Conservation (phyloP, 495 filamentous ascomycete genomes). For the Melanomma pulvis-pyrius region DNA sequence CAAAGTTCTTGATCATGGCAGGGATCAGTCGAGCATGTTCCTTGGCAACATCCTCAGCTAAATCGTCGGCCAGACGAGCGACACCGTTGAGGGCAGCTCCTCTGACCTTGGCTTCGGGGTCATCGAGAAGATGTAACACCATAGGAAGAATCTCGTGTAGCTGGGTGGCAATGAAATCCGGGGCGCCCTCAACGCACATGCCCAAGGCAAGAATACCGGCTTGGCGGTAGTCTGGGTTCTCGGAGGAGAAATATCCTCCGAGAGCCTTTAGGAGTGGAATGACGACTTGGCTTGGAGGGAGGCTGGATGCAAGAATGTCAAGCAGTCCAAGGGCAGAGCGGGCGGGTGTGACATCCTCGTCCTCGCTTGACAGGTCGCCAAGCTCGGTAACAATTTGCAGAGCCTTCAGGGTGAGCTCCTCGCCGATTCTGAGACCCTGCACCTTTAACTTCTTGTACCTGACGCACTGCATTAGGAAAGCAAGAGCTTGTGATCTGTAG, state of each 20-base stretch:
- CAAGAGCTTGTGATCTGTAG: constrained; percentile 82
- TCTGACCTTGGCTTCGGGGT: constrained; percentile 77
- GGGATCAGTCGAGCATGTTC: constrained; percentile 83
- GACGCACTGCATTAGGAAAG: constrained; percentile 89
- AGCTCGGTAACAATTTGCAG: constrained; percentile 88
- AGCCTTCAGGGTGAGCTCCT: constrained; percentile 81
- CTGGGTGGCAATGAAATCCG: constrained; percentile 92
- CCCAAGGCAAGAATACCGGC: constrained; percentile 90
- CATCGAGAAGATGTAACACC: constrained; percentile 81
- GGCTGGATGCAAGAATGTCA: constrained; percentile 80
- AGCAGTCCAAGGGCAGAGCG: constrained; percentile 84
- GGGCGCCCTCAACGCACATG: constrained; percentile 93
- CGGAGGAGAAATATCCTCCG: constrained; percentile 72
- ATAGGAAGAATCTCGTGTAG: constrained; percentile 82
- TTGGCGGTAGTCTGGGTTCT: constrained; percentile 75
- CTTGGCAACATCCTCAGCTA: constrained; percentile 81
- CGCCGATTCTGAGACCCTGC: constrained; percentile 78
- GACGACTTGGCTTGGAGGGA: constrained; percentile 92
- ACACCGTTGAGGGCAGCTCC: constrained; percentile 84
- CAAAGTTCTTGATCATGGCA: constrained; percentile 82
- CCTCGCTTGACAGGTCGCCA: constrained; percentile 65
- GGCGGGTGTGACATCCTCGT: constrained; percentile 89
- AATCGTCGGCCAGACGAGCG: constrained; percentile 86
- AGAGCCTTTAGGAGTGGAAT: constrained; percentile 87
- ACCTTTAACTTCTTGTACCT: constrained; percentile 94